Evolutionary conservation across 2,329 filamentous ascomycete genomes (phyloP).

Genomic region (Colletotrichum euphorbiae): DNA sequence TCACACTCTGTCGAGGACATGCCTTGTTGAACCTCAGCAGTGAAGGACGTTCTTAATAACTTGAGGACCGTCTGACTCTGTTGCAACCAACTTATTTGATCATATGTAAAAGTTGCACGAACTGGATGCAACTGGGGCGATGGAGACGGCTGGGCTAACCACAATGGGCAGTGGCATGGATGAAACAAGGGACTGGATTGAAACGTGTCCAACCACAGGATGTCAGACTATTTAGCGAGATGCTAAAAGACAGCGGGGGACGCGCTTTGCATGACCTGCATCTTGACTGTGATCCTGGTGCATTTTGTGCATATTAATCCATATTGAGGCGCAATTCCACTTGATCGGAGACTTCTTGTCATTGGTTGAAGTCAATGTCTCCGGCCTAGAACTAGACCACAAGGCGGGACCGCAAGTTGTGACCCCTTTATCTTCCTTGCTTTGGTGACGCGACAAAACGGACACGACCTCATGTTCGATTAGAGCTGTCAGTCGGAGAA

Average conservation of each 20-base stretch:
- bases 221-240: not conserved
- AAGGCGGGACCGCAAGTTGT: not conserved
- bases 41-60: too few species aligned
- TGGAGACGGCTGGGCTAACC: conserved; percentile 26
- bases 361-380: not conserved
- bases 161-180: conserved; percentile 3
- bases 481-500: not conserved
- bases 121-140: not conserved
- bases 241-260: conserved; percentile 14
- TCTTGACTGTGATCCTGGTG: conserved; percentile 16
- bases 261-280: conserved; percentile 35
- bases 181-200: conserved; percentile 29
- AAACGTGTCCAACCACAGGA: conserved; percentile 28
- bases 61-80: too few species aligned
- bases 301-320: conserved; percentile 22
- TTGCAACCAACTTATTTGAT: not conserved
- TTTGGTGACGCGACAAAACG: conserved; percentile 1
- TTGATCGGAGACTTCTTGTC: not conserved
- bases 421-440: conserved; percentile 11
- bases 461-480: conserved; percentile 6
- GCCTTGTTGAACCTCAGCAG: too few species aligned
- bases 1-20: too few species aligned
- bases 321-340: conserved; percentile 25
- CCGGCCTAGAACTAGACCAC: not conserved
- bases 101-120: not conserved